Evolutionary conservation across 495 filamentous ascomycete genomes (phyloP).

Genomic region (Aspergillus affinis): DNA sequence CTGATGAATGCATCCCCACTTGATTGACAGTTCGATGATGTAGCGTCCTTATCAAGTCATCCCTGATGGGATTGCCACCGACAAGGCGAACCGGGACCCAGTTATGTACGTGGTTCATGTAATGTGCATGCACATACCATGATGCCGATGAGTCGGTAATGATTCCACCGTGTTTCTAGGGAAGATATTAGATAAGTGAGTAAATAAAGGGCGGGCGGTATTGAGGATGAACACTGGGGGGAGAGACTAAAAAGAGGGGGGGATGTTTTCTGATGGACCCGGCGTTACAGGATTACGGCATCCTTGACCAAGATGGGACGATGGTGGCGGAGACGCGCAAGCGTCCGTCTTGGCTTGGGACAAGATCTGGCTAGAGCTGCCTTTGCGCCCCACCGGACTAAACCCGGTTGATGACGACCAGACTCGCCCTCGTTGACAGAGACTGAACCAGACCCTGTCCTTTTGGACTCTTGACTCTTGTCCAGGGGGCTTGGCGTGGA

Average conservation of each 20-base stretch:
- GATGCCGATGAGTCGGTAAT: too few species aligned
- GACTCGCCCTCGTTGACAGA: conserved; percentile 9
- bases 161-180: neutral
- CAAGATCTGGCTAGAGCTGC: conserved; percentile 39
- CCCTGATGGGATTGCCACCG: conserved; percentile 3
- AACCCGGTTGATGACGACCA: conserved; percentile 15
- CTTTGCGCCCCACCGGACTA: conserved; percentile 24
- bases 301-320: conserved; percentile 21
- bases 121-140: neutral
- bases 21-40: conserved; percentile 11
- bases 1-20: conserved; percentile 14
- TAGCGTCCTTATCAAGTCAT: neutral
- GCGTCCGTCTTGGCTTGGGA: conserved; percentile 44
- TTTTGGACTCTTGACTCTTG: neutral
- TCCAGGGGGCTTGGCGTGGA: conserved; percentile 31
- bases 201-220: too few species aligned
- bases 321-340: conserved; percentile 47
- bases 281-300: conserved; percentile 25
- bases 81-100: neutral
- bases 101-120: neutral
- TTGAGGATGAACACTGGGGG: neutral
- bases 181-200: neutral
- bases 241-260: too few species aligned
- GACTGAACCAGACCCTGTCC: conserved; percentile 18
- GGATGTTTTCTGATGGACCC: conserved; percentile 8